Evolutionary conservation across 202 grass and related monocot species (phyloP), one percentile per base, ranked within the genome.

Genomic region (Miscanthus sacchariflorus): DNA sequence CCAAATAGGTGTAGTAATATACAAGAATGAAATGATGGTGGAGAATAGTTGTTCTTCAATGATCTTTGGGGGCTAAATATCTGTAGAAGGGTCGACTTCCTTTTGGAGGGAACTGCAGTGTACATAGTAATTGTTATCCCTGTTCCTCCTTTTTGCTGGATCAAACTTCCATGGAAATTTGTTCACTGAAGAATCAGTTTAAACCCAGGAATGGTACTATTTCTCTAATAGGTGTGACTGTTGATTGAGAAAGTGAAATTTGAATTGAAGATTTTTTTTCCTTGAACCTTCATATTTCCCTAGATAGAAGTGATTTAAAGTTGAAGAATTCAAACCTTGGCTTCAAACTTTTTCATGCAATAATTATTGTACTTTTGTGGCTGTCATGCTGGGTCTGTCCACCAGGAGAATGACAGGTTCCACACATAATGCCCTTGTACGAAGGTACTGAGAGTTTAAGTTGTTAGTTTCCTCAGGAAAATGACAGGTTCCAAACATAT

Each of bases 81-180:
- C 58, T 69, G 59, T 80, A 75, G 12, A 78, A 66, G 40, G 58
- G 13, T 7, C 7, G 27, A 79, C 69, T 35, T 30, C 59, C 81
- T 70, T 84, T 80, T 76, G 25, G 38, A 70, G 81, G 80, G 59
- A 50, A 76, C 4, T 38, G 19, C 46, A 70, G 39, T 90, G 72
- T 79, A 90, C 18, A 90, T 77, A 30, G 28, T 30, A 81, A 66
- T 58, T 67, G 8, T 86, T 83, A 87, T 23, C 61, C 12, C 12
- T 1, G 5, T 54, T 18, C 49, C 50, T 82, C n/a, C 39, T 49
- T 86, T 90, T 83, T 50, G 28, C 27, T 23, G 33, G 79, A 43
- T 33, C 28, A 6, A 58, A 36, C 19, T 21, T 77, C 15, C 38
- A 46, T 50, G 24, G 44, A 68, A 85, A 2, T 81, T 87, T 81